Percentiles rank a stretch among this genome's conserved stretches.
These are phyloP conservation scores for Saccharomyces hybrid DNA, from an alignment of 1,139 yeast species.

Conservation along the genomic window DNA sequence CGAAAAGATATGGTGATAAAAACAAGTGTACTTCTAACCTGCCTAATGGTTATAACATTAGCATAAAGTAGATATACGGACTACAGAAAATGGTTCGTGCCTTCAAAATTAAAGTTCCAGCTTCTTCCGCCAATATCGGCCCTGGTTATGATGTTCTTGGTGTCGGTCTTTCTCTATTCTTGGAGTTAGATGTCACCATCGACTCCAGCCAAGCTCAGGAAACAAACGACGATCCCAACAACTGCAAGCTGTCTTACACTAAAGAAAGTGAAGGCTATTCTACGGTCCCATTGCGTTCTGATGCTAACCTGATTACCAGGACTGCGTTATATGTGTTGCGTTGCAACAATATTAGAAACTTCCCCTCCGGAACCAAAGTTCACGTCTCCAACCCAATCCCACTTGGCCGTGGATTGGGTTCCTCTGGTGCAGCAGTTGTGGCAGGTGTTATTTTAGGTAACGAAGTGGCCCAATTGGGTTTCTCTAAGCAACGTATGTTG, in stretches of 20 bases:
- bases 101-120: constrained; percentile 72
- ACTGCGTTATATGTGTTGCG: constrained; percentile 87
- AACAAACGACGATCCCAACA: constrained; percentile 52
- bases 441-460: constrained; percentile 94
- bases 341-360: constrained; percentile 62
- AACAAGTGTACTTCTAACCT: neutral
- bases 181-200: constrained; percentile 59
- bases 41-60: neutral
- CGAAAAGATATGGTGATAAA: neutral
- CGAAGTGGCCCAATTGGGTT: constrained; percentile 65
- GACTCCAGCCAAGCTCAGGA: constrained; percentile 43
- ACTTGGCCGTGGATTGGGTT: constrained; percentile 91
- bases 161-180: constrained; percentile 67
- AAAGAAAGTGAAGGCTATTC: constrained; percentile 67
- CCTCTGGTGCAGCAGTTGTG: constrained; percentile 98
- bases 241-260: constrained; percentile 63
- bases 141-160: constrained; percentile 98
- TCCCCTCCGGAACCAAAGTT: constrained; percentile 79
- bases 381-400: constrained; percentile 88
- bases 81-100: constrained; percentile 33
- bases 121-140: constrained; percentile 95
- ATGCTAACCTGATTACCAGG: constrained; percentile 76
- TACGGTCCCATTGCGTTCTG: constrained; percentile 69
- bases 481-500: constrained; percentile 72
- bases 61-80: neutral